These are phyloP conservation scores for Ogataea nonfermentans DNA, from an alignment of 805 yeast genomes.

Conservation along the genomic window DNA sequence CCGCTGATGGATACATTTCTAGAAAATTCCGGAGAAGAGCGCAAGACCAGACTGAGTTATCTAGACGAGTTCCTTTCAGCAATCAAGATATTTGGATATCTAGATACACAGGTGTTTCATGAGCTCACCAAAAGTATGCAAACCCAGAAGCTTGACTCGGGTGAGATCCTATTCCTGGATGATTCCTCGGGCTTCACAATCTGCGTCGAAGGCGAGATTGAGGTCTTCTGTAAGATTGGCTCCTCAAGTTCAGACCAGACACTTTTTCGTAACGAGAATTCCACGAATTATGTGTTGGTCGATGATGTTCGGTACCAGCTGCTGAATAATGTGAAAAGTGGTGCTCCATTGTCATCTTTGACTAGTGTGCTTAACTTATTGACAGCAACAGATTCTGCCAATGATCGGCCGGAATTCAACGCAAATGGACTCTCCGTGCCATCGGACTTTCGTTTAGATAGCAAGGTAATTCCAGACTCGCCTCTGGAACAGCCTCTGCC, in stretches of 20 bases:
- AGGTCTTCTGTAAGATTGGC: slow-evolving; percentile 64
- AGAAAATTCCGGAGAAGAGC: slow-evolving; percentile 36
- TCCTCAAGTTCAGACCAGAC: slow-evolving; percentile 23
- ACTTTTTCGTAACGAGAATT: slow-evolving; percentile 30
- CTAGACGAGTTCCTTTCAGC: slow-evolving; percentile 89
- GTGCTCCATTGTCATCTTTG: slow-evolving; percentile 82
- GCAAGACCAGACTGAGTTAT: slow-evolving; percentile 55
- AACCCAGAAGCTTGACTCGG: slow-evolving; percentile 75
- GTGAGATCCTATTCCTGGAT: slow-evolving; percentile 72
- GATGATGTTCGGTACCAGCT: slow-evolving; percentile 67
- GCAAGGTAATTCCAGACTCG: slow-evolving; percentile 14
- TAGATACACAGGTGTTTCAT: slow-evolving; percentile 87
- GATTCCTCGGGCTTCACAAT: slow-evolving; percentile 76
- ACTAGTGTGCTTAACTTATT: slow-evolving; percentile 77
- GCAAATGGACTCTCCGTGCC: slow-evolving; percentile 13
- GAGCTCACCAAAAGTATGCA: slow-evolving; percentile 90
- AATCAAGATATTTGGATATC: slow-evolving; percentile 88
- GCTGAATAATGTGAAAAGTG: slow-evolving; percentile 76
- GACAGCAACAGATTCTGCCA: slow-evolving; percentile 17
- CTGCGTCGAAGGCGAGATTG: slow-evolving; percentile 88
- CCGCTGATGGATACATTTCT: slow-evolving; percentile 48
- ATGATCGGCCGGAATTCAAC: slow-evolving; percentile 2
- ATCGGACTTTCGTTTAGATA: slow-evolving; percentile 20
- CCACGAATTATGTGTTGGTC: slow-evolving; percentile 43
- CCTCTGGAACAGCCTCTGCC: slow-evolving; percentile 8